These are phyloP conservation scores for Daldinia concentrica DNA, from an alignment of 495 filamentous ascomycete genomes.

Conservation along the genomic window DNA sequence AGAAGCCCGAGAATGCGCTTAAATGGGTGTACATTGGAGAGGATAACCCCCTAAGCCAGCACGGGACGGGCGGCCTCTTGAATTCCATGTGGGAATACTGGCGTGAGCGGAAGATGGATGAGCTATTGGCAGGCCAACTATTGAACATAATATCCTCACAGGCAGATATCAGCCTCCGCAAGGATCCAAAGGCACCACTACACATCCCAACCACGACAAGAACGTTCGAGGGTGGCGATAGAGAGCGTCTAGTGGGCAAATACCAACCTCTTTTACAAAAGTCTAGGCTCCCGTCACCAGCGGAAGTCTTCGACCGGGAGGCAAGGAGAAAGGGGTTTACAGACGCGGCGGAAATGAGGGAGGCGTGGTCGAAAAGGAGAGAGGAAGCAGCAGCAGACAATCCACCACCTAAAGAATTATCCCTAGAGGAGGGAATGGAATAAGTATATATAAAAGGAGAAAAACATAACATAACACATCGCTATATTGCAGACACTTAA, in stretches of 20 bases:
- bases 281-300: conserved; percentile 67
- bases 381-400: conserved; percentile 27
- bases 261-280: conserved; percentile 79
- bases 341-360: conserved; percentile 55
- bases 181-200: conserved; percentile 25
- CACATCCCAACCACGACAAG: conserved; percentile 58
- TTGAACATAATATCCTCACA: conserved; percentile 68
- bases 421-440: conserved; percentile 16
- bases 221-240: conserved; percentile 76
- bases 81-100: conserved; percentile 82
- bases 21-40: conserved; percentile 81
- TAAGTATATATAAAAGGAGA: background rate
- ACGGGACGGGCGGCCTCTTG: conserved; percentile 72
- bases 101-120: conserved; percentile 87
- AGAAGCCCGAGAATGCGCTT: conserved; percentile 64
- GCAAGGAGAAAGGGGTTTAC: conserved; percentile 72
- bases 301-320: conserved; percentile 81
- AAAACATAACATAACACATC: conserved; percentile 6
- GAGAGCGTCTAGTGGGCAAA: conserved; percentile 64
- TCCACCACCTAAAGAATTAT: conserved; percentile 11
- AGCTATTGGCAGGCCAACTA: conserved; percentile 76
- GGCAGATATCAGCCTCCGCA: conserved; percentile 48
- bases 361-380: conserved; percentile 43
- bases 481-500: conserved; percentile 12
- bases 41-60: conserved; percentile 59